Percentiles rank a stretch among this genome's conserved stretches.
Conservation (phyloP, 306 rosid genomes). For the Ceratonia siliqua region DNA sequence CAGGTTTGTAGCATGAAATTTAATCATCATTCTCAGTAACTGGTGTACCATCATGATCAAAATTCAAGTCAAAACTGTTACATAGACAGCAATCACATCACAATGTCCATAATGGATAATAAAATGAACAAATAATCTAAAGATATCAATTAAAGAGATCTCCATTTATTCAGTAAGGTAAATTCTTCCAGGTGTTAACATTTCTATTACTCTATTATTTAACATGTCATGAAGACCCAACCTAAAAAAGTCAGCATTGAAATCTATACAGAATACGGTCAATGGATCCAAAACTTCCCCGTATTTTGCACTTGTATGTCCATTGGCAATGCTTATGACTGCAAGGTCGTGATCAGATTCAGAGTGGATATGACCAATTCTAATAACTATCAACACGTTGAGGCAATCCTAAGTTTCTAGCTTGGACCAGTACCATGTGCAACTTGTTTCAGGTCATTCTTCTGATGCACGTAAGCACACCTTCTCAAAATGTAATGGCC, state of each 20-base stretch:
- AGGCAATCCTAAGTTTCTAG: constrained; percentile 27
- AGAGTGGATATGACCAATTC: constrained; percentile 27
- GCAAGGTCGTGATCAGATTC: constrained; percentile 39
- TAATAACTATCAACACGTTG: constrained; percentile 28
- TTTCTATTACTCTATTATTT: constrained; percentile 20
- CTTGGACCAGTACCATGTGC: constrained; percentile 31
- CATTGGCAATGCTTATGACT: constrained; percentile 24
- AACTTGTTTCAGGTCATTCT: constrained; percentile 36
- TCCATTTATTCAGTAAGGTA: constrained; percentile 32
- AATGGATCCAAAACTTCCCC: constrained; percentile 37
- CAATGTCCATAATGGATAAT: neutral
- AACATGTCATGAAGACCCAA: constrained; percentile 35
- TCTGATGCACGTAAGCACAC: constrained; percentile 43
- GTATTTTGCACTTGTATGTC: constrained; percentile 27
- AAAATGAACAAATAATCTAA: constrained; percentile 16
- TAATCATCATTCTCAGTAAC: neutral
- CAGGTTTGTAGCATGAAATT: neutral
- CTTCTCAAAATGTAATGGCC: constrained; percentile 61
- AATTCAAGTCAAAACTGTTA: neutral
- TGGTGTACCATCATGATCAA: neutral
- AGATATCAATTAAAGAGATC: constrained; percentile 28
- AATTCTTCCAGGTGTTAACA: constrained; percentile 29
- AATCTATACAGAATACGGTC: constrained; percentile 44
- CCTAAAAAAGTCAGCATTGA: constrained; percentile 29
- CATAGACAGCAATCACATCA: neutral